Conservation (phyloP, 2,329 filamentous ascomycete genomes). For the Trichoderma aggressivum region DNA sequence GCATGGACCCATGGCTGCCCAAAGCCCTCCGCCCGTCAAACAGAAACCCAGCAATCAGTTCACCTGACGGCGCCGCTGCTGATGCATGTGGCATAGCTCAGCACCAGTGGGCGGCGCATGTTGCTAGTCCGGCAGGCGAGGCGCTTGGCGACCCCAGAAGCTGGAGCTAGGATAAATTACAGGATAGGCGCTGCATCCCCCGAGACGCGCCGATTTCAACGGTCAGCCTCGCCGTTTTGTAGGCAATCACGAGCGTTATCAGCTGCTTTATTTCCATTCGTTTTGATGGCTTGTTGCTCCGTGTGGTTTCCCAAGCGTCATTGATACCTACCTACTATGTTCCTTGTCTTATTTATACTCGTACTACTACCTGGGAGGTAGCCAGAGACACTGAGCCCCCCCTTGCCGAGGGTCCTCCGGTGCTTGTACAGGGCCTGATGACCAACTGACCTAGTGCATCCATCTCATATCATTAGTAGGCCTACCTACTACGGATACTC, state of each 20-base stretch:
- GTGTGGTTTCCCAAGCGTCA: neutral
- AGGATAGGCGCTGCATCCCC: neutral
- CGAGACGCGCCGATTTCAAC: neutral
- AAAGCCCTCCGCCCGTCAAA: neutral
- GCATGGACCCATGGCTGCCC: neutral
- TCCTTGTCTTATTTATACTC: too few species aligned
- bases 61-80: neutral
- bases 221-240: neutral
- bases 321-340: neutral
- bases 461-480: neutral
- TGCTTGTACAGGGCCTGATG: neutral
- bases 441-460: neutral
- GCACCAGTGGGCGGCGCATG: neutral
- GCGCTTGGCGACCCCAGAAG: neutral
- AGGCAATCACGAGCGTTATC: neutral
- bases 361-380: too few species aligned
- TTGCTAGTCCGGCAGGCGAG: neutral
- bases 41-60: neutral
- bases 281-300: neutral
- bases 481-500: neutral
- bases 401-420: neutral
- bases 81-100: neutral
- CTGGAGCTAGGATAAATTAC: neutral
- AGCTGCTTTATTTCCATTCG: neutral
- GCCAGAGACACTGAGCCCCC: neutral